Conservation (phyloP, 2,329 filamentous ascomycete species). For the Ophiostoma ulmi region DNA sequence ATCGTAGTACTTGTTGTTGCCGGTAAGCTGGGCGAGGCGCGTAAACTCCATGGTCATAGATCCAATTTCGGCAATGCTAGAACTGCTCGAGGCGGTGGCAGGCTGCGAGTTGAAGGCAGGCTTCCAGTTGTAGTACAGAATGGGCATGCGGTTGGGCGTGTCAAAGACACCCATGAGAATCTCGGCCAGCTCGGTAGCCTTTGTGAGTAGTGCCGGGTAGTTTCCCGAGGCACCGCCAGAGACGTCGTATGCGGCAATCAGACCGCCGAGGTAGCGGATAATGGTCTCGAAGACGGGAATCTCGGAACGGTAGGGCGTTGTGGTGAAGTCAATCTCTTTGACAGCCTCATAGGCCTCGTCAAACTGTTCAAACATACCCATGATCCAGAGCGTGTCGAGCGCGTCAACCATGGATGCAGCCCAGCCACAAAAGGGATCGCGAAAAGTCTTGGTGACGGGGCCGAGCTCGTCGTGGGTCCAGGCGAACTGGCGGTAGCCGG, state of each 20-base stretch:
- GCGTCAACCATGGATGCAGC: conserved; percentile 80
- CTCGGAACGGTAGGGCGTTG: conserved; percentile 52
- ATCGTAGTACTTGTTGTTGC: conserved; percentile 79
- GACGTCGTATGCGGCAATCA: conserved; percentile 82
- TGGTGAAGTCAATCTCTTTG: conserved; percentile 76
- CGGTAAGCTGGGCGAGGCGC: conserved; percentile 77
- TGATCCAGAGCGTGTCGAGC: conserved; percentile 82
- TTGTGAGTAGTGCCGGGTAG: conserved; percentile 66
- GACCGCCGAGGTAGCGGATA: conserved; percentile 83
- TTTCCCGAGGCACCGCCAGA: conserved; percentile 54
- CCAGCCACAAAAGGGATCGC: conserved; percentile 88
- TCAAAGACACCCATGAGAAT: conserved; percentile 80
- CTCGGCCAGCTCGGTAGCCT: conserved; percentile 73
- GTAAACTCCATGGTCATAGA: conserved; percentile 86
- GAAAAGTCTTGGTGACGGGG: conserved; percentile 62
- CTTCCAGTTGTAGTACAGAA: conserved; percentile 74
- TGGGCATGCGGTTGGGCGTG: conserved; percentile 89
- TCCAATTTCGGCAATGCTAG: conserved; percentile 66
- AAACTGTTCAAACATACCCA: conserved; percentile 73
- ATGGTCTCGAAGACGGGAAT: conserved; percentile 92
- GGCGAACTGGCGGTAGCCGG: conserved; percentile 71
- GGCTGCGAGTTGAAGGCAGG: conserved; percentile 59
- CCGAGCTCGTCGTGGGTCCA: conserved; percentile 83
- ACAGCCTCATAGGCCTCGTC: conserved; percentile 68
- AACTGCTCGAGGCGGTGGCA: conserved; percentile 53